Evolutionary conservation across 2,329 filamentous ascomycete genomes (phyloP).

Genomic region (Pseudogymnoascus sp.): DNA sequence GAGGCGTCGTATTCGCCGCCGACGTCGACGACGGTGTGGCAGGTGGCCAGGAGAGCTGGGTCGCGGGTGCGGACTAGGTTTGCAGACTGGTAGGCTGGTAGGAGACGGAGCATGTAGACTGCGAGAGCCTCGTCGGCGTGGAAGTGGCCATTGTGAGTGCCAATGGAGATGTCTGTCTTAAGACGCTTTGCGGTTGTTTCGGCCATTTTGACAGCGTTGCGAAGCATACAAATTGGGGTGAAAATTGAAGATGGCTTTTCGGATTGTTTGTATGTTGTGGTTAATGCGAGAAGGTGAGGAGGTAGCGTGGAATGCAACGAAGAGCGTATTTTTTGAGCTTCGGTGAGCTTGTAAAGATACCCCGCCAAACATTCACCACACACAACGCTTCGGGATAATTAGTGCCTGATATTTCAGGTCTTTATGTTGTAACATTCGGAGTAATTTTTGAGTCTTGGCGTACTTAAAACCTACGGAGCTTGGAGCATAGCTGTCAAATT

Average conservation of each 20-base stretch:
- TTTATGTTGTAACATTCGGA: neutral
- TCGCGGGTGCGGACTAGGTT: conserved; percentile 82
- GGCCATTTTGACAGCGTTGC: conserved; percentile 50
- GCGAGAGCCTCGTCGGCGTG: conserved; percentile 97
- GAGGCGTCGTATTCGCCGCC: conserved; percentile 82
- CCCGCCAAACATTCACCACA: neutral
- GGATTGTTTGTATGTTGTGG: neutral
- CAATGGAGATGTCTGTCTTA: conserved; percentile 63
- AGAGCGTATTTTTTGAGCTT: neutral
- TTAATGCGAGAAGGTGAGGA: neutral
- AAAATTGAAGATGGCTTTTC: neutral
- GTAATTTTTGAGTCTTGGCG: neutral
- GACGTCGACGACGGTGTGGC: conserved; percentile 97
- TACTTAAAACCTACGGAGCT: neutral
- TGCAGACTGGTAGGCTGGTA: conserved; percentile 71
- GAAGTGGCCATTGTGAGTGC: conserved; percentile 97
- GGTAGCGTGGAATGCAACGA: neutral
- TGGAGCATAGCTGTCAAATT: neutral
- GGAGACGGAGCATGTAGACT: conserved; percentile 86
- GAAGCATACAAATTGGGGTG: conserved; percentile 35
- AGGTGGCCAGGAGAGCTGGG: conserved; percentile 65
- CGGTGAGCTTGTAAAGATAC: neutral
- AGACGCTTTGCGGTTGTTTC: conserved; percentile 72
- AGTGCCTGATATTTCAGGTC: neutral
- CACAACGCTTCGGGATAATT: neutral